phyloP scores from a whole-genome alignment of 306 rosid species.

The Prunus dulcis region DNA sequence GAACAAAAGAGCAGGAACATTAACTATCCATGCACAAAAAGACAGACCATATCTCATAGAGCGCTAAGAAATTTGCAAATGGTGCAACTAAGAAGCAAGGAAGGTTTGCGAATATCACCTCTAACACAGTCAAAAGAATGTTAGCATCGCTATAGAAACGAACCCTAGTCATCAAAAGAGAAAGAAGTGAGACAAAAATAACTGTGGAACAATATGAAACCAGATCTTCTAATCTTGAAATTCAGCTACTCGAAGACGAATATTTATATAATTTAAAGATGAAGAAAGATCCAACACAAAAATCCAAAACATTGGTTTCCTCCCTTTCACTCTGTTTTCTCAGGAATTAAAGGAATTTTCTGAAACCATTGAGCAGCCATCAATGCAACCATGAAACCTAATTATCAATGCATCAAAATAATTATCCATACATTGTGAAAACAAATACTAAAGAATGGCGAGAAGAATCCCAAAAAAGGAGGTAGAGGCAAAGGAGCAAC shows the following conservation, averaged over 20 bases:
- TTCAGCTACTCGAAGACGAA: not conserved
- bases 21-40: too few relatives aligned
- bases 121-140: slow-evolving; percentile 12
- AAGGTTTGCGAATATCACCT: slow-evolving; percentile 26
- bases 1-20: not conserved
- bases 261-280: not conserved
- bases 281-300: not conserved
- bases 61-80: not conserved
- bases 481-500: slow-evolving; percentile 5
- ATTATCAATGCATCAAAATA: not conserved
- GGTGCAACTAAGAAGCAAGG: not conserved
- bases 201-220: not conserved
- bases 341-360: not conserved
- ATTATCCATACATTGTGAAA: not conserved
- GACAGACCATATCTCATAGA: not conserved
- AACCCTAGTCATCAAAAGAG: slow-evolving; percentile 11
- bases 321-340: not conserved
- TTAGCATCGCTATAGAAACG: slow-evolving; percentile 15
- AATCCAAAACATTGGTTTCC: not conserved
- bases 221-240: not conserved
- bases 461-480: not conserved
- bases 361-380: not conserved
- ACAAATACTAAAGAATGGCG: not conserved
- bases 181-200: not conserved
- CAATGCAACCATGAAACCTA: not conserved